Conservation (phyloP, 306 rosid genomes). For the Quercus ilex region DNA sequence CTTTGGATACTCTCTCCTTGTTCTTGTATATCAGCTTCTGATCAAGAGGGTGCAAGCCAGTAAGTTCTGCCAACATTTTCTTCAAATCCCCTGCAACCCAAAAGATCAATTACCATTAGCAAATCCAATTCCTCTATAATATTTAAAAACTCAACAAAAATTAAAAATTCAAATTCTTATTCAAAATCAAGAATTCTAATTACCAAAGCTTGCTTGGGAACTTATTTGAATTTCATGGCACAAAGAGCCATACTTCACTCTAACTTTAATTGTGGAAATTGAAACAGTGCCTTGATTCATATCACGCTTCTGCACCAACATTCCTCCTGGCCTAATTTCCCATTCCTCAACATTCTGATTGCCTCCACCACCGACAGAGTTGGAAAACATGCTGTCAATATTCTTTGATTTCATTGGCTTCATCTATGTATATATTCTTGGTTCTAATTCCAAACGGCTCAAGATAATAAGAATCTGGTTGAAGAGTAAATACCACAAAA, state of each 20-base stretch:
- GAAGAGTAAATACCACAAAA: conserved; percentile 1
- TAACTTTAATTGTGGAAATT: conserved; percentile 44
- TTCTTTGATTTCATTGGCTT: conserved; percentile 29
- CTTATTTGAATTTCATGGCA: conserved; percentile 55
- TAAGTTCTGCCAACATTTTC: conserved; percentile 58
- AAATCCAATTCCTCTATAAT: neutral
- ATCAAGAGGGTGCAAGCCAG: conserved; percentile 62
- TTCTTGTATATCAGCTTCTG: conserved; percentile 75
- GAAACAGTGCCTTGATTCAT: conserved; percentile 24
- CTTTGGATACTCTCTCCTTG: conserved; percentile 74
- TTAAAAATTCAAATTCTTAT: neutral
- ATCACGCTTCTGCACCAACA: conserved; percentile 80
- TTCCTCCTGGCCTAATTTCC: conserved; percentile 86
- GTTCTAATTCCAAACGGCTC: conserved; percentile 18
- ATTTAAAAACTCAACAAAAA: neutral
- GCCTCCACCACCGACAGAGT: conserved; percentile 9
- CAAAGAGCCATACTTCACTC: conserved; percentile 59
- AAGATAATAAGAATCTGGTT: neutral
- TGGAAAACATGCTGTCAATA: conserved; percentile 31
- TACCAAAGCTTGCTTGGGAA: conserved; percentile 90
- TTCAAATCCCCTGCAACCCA: conserved; percentile 77
- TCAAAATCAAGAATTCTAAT: neutral
- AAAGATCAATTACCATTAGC: neutral
- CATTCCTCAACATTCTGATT: conserved; percentile 25
- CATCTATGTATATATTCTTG: conserved; percentile 1